Conservation (phyloP, 202 grass and related monocot genomes). For the Miscanthus sacchariflorus region DNA sequence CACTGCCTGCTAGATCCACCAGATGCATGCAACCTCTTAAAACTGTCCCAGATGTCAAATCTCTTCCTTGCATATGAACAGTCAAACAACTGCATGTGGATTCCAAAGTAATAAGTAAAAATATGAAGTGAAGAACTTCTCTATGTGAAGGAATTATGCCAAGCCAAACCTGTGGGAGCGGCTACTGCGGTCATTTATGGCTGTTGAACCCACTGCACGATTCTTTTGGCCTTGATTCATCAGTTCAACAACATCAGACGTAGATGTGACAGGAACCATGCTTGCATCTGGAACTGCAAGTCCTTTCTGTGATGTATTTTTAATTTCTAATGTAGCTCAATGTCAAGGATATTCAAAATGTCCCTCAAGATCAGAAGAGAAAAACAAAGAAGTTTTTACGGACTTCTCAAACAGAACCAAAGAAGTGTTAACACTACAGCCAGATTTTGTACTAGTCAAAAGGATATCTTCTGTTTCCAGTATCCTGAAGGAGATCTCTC, state of each 20-base stretch:
- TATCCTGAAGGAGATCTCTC: constrained; percentile 88
- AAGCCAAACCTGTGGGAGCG: constrained; percentile 88
- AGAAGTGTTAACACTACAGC: constrained; percentile 8
- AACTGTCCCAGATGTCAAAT: constrained; percentile 62
- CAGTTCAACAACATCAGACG: constrained; percentile 76
- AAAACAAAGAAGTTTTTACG: constrained; percentile 16
- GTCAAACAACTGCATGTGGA: constrained; percentile 80
- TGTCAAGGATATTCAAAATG: constrained; percentile 67
- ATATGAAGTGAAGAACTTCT: constrained; percentile 36
- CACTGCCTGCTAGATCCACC: constrained; percentile 95
- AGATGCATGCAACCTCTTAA: constrained; percentile 92
- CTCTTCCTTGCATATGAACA: constrained; percentile 89
- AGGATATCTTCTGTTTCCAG: constrained; percentile 93
- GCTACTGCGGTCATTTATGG: constrained; percentile 94
- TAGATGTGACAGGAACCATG: constrained; percentile 76
- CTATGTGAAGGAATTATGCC: constrained; percentile 31
- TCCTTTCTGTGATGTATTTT: constrained; percentile 75
- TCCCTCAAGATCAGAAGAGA: constrained; percentile 4
- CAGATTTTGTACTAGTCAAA: constrained; percentile 40
- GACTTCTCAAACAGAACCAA: constrained; percentile 25
- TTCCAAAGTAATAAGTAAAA: constrained; percentile 46
- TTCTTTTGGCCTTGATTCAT: constrained; percentile 97
- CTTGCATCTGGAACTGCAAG: constrained; percentile 83
- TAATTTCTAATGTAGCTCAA: constrained; percentile 87
- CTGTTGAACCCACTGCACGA: constrained; percentile 80